Evolutionary conservation across 2,329 filamentous ascomycete genomes (phyloP).

Genomic region (Paecilomyces sp.): DNA sequence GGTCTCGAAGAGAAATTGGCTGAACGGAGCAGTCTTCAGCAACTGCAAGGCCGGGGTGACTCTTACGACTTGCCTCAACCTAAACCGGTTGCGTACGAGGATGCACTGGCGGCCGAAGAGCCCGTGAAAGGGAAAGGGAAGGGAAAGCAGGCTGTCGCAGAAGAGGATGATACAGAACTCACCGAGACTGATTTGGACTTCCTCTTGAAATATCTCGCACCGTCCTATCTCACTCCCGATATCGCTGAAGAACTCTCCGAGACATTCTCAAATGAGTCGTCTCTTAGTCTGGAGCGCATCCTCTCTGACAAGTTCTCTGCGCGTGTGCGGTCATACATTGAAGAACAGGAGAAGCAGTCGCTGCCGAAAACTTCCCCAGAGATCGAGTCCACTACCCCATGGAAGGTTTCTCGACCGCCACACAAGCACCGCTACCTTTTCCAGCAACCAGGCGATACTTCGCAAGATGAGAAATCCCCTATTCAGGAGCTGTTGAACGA

Average conservation of each 20-base stretch:
- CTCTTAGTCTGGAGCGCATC: constrained; percentile 72
- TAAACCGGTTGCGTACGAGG: constrained; percentile 44
- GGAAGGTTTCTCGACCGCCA: constrained; percentile 76
- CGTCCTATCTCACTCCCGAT: constrained; percentile 86
- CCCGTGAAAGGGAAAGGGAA: constrained; percentile 28
- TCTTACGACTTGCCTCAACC: constrained; percentile 76
- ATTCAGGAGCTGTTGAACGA: constrained; percentile 73
- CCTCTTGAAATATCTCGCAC: constrained; percentile 80
- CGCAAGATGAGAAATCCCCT: constrained; percentile 35
- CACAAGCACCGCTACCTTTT: constrained; percentile 95
- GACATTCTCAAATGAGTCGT: constrained; percentile 75
- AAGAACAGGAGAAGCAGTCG: constrained; percentile 53
- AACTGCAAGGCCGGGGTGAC: constrained; percentile 85
- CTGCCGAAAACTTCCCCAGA: constrained; percentile 38
- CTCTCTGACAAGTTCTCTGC: constrained; percentile 70
- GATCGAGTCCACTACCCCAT: constrained; percentile 54
- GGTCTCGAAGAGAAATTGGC: constrained; percentile 84
- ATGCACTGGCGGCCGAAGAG: constrained; percentile 26
- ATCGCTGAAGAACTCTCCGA: constrained; percentile 75
- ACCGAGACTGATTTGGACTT: constrained; percentile 80
- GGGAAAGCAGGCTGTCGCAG: constrained; percentile 40
- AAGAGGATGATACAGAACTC: constrained; percentile 50
- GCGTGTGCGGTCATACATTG: constrained; percentile 64
- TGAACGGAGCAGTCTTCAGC: constrained; percentile 83
- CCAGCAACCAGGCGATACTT: constrained; percentile 46